phyloP scores from a whole-genome alignment of 129 eudicot species.

The Artemisia argyi region DNA sequence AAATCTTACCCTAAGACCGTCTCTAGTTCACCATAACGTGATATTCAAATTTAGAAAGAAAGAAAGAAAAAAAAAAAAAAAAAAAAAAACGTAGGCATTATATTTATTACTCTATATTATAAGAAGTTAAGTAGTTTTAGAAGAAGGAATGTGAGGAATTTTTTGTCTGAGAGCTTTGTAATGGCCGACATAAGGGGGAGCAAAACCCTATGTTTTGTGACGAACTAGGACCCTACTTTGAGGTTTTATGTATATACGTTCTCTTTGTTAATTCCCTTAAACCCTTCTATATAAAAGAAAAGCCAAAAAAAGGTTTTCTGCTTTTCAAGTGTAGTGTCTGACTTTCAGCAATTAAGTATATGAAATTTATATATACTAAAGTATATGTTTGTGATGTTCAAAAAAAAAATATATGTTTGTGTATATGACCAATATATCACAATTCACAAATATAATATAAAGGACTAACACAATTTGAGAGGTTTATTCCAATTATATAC shows the following conservation, averaged over 20 bases:
- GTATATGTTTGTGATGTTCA: no score
- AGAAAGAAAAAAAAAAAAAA: no score
- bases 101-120: background rate
- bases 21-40: conserved; percentile 43
- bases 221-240: conserved; percentile 28
- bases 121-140: background rate
- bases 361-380: no score
- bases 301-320: background rate
- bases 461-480: no score
- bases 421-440: no score
- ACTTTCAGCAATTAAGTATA: background rate
- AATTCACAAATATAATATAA: no score
- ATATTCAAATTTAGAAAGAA: conserved; percentile 1
- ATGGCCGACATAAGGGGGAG: conserved; percentile 44
- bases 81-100: background rate
- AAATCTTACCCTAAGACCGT: conserved; percentile 34
- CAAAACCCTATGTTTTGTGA: conserved; percentile 33
- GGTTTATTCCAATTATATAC: no score
- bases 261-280: conserved; percentile 14
- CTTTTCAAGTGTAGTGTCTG: background rate
- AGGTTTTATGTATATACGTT: conserved; percentile 24
- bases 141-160: conserved; percentile 18
- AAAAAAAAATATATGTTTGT: no score
- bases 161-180: conserved; percentile 31
- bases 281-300: background rate